These are phyloP conservation scores for Rubus parviflorus DNA, from an alignment of 306 rosid species.

Conservation along the genomic window DNA sequence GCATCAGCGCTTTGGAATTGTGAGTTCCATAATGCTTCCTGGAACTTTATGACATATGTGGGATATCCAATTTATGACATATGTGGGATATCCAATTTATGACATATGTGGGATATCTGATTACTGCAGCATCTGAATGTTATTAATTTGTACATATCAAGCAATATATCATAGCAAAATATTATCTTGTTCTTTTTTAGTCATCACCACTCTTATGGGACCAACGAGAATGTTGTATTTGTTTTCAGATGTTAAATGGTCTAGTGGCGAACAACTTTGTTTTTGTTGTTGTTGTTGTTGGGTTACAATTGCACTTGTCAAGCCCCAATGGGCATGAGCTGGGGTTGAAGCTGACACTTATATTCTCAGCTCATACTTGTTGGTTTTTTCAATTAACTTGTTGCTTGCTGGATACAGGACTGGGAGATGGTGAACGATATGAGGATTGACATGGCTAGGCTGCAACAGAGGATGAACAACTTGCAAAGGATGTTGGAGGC, in stretches of 20 bases:
- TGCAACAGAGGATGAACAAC: conserved; percentile 91
- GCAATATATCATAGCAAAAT: no score
- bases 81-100: not conserved
- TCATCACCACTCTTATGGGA: not conserved
- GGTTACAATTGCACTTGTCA: not conserved
- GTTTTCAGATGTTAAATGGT: no score
- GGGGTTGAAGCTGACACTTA: not conserved
- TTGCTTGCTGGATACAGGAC: conserved; percentile 48
- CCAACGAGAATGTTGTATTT: not conserved
- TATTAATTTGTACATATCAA: not conserved
- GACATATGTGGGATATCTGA: not conserved
- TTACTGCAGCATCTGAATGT: not conserved
- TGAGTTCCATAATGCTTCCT: conserved; percentile 37
- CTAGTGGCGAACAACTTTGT: not conserved
- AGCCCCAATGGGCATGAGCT: not conserved
- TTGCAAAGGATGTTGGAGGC: conserved; percentile 93
- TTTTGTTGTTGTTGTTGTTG: not conserved
- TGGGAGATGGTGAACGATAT: conserved; percentile 84
- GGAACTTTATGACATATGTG: not conserved
- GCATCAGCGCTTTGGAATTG: conserved; percentile 73
- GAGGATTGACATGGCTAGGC: conserved; percentile 96
- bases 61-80: no score
- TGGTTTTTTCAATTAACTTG: conserved; percentile 9
- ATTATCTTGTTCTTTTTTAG: no score
- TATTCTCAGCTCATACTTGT: not conserved